These are phyloP conservation scores for Crithidia mellificae DNA, from an alignment of 208 protist species.

Conservation along the genomic window DNA sequence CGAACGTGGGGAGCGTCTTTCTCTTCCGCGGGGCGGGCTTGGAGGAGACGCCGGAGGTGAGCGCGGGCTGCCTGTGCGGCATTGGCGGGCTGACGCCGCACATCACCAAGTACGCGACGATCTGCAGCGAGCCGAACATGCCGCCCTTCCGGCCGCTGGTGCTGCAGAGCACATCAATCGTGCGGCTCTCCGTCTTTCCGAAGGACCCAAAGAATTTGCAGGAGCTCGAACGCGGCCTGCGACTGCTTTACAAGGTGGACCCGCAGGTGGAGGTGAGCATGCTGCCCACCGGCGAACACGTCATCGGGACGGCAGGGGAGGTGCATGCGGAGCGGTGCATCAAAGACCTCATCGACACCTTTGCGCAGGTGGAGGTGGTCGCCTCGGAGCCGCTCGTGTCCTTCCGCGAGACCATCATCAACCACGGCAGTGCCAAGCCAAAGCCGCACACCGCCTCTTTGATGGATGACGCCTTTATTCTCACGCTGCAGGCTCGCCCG, in stretches of 20 bases:
- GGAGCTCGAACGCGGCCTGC: conserved; percentile 82
- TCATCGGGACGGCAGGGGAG: conserved; percentile 96
- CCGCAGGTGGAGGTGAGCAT: conserved; percentile 93
- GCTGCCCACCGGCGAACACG: conserved; percentile 95
- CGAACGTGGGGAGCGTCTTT: conserved; percentile 70
- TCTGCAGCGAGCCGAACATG: conserved; percentile 68
- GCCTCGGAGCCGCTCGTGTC: conserved; percentile 89
- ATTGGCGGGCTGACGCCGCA: conserved; percentile 91
- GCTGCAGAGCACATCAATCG: conserved; percentile 93
- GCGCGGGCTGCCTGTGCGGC: conserved; percentile 90
- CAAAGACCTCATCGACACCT: conserved; percentile 92
- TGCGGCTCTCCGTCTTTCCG: conserved; percentile 95
- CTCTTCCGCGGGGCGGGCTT: conserved; percentile 95
- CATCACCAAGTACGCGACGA: conserved; percentile 95
- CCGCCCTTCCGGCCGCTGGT: conserved; percentile 88
- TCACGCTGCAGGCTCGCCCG: conserved; percentile 73
- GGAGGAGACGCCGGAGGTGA: conserved; percentile 79
- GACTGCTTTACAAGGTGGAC: conserved; percentile 95
- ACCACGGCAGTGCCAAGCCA: conserved; percentile 62
- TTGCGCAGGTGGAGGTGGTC: conserved; percentile 82
- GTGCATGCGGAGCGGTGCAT: conserved; percentile 97
- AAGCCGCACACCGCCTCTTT: conserved; percentile 65
- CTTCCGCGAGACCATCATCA: conserved; percentile 84
- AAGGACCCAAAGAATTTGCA: conserved; percentile 77
- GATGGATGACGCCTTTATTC: conserved; percentile 67